Evolutionary conservation across 352 stramenopile genomes (phyloP), one percentile per base, ranked within the genome.

Genomic region (Phytophthora sansomeana): DNA sequence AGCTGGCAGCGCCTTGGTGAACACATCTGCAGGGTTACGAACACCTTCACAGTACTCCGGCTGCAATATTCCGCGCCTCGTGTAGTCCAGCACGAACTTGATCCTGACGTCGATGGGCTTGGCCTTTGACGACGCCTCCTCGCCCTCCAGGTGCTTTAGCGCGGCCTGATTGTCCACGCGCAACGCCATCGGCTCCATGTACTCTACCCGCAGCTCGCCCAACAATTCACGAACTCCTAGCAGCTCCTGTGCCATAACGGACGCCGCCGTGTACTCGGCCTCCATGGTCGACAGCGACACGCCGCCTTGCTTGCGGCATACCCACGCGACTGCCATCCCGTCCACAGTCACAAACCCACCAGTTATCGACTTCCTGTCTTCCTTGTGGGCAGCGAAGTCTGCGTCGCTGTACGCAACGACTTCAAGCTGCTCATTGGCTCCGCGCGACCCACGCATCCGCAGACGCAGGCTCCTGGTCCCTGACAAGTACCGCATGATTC

Each of bases 261-360:
- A 67, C 0, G 55, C 61, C 3, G 60, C 44, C 4, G 57, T 62
- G 14, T 54, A 70, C 49, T 71, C 52, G 0, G 58, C 60, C 33
- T 75, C 68, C 42, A 65, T 72, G 0, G 68, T 76, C 4, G 49
- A 75, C 32, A 1, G 30, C 4, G n/a, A n/a, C n/a, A n/a, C n/a
- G n/a, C n/a, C n/a, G n/a, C n/a, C n/a, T n/a, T n/a, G n/a, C n/a
- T n/a, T n/a, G n/a, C n/a, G n/a, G n/a, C n/a, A n/a, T n/a, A n/a
- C n/a, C n/a, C n/a, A n/a, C n/a, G n/a, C n/a, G n/a, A n/a, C n/a
- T n/a, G n/a, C n/a, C 49, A 77, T 72, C 0, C 56, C 72, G 26
- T 72, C 44, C 0, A 75, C 5, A 3, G 17, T 49, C 5, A 75
- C 4, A 3, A 72, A n/a, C 0, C 46, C 64, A 0, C 58, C 63